These are phyloP conservation scores for Oryza australiensis DNA, from an alignment of 176 grass and related monocot genomes.

Conservation along the genomic window DNA sequence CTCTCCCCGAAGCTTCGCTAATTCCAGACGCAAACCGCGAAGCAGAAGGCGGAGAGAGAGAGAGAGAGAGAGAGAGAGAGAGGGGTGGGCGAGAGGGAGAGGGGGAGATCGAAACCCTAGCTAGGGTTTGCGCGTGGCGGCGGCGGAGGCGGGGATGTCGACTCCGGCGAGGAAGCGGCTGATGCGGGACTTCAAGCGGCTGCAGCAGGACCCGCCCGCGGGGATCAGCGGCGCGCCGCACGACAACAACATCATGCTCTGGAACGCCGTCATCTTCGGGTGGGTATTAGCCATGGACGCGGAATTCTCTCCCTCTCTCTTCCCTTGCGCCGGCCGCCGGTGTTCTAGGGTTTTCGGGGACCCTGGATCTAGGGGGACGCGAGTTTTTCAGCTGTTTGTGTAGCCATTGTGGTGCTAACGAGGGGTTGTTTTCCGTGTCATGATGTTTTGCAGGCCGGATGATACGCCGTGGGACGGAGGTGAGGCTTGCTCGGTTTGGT, in stretches of 20 bases:
- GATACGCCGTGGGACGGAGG: constrained; percentile 98
- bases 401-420: constrained; percentile 35
- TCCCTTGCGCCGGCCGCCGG: neutral
- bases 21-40: constrained; percentile 24
- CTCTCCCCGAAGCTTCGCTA: constrained; percentile 24
- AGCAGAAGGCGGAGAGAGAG: neutral
- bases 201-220: constrained; percentile 96
- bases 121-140: constrained; percentile 27
- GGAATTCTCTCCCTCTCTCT: neutral
- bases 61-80: neutral
- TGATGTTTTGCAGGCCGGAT: constrained; percentile 70
- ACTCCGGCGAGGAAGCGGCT: constrained; percentile 97
- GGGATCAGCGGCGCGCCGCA: constrained; percentile 94
- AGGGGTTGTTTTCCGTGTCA: neutral
- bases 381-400: neutral
- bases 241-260: constrained; percentile 98
- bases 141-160: constrained; percentile 58
- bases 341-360: constrained; percentile 14
- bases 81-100: neutral
- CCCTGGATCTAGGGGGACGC: constrained; percentile 32
- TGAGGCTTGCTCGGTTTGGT: constrained; percentile 40
- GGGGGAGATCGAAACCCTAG: constrained; percentile 32
- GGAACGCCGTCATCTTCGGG: constrained; percentile 99
- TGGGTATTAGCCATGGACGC: constrained; percentile 11
- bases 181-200: constrained; percentile 97